These are phyloP conservation scores for Penicillium sp. DNA, from an alignment of 2,329 filamentous ascomycete species.

Conservation along the genomic window DNA sequence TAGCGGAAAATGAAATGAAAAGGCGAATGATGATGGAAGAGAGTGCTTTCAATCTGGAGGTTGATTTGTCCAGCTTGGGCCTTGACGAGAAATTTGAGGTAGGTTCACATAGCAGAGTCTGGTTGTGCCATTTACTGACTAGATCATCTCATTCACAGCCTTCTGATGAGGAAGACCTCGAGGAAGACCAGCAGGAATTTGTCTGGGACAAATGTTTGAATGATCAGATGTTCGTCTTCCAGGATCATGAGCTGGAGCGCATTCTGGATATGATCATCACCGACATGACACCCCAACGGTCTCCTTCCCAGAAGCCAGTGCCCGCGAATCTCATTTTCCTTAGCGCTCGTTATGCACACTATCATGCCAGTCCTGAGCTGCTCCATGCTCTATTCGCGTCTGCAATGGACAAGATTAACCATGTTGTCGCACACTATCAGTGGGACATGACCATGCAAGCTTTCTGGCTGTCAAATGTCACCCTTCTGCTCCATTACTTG, in stretches of 20 bases:
- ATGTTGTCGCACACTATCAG: slow-evolving; percentile 89
- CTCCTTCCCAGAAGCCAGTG: slow-evolving; percentile 94
- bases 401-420: slow-evolving; percentile 94
- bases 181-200: slow-evolving; percentile 89
- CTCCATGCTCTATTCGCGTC: slow-evolving; percentile 74
- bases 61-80: slow-evolving; percentile 90
- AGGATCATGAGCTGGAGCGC: slow-evolving; percentile 83
- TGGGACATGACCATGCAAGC: slow-evolving; percentile 99
- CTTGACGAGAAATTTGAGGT: slow-evolving; percentile 95
- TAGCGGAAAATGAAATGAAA: slow-evolving; percentile 94
- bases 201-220: slow-evolving; percentile 92
- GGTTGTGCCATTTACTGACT: not conserved
- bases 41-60: slow-evolving; percentile 92
- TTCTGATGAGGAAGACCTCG: slow-evolving; percentile 78
- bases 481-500: slow-evolving; percentile 88
- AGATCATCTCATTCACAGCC: slow-evolving; percentile 34
- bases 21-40: slow-evolving; percentile 96
- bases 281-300: slow-evolving; percentile 94
- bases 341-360: slow-evolving; percentile 92
- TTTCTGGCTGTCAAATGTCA: slow-evolving; percentile 98
- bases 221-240: slow-evolving; percentile 99
- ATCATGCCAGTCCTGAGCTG: slow-evolving; percentile 84
- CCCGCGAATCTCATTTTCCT: slow-evolving; percentile 96
- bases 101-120: slow-evolving; percentile 28
- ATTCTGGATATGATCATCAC: slow-evolving; percentile 96